Evolutionary conservation across 2,329 filamentous ascomycete species (phyloP).

Genomic region (Colletotrichum gigasporum): DNA sequence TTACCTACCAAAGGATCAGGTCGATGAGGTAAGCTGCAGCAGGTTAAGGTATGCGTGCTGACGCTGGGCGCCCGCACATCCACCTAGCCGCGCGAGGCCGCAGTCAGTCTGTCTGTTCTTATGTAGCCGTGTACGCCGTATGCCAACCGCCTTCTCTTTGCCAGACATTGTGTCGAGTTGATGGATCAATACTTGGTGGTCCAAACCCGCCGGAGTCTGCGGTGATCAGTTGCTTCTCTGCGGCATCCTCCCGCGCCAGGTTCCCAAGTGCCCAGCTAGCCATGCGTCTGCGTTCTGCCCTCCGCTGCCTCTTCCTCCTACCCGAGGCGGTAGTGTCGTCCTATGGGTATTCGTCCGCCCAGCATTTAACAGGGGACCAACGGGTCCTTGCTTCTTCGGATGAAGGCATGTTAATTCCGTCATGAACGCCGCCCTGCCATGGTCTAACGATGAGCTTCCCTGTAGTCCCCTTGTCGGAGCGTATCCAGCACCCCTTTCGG

Average conservation of each 20-base stretch:
- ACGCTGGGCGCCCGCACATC: no score
- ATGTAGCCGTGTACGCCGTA: not conserved
- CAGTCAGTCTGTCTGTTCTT: no score
- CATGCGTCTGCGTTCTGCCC: not conserved
- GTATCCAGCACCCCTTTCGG: not conserved
- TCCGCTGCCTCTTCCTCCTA: not conserved
- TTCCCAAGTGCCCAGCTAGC: not conserved
- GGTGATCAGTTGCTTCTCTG: not conserved
- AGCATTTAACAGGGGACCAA: not conserved
- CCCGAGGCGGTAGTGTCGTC: not conserved
- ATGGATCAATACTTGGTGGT: not conserved
- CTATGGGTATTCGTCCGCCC: no score
- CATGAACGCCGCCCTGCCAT: not conserved
- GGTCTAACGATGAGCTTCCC: not conserved
- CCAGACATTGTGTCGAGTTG: not conserved
- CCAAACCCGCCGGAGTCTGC: not conserved
- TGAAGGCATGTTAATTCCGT: conserved; percentile 10
- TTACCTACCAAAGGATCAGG: no score
- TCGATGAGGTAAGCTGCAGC: no score
- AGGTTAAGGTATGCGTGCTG: no score
- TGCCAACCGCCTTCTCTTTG: no score
- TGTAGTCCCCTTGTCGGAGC: not conserved
- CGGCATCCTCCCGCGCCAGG: not conserved
- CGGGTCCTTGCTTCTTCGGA: not conserved
- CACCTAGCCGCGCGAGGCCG: no score